Evolutionary conservation across 257 asterid genomes (phyloP).

Genomic region (Solanum etuberosum): DNA sequence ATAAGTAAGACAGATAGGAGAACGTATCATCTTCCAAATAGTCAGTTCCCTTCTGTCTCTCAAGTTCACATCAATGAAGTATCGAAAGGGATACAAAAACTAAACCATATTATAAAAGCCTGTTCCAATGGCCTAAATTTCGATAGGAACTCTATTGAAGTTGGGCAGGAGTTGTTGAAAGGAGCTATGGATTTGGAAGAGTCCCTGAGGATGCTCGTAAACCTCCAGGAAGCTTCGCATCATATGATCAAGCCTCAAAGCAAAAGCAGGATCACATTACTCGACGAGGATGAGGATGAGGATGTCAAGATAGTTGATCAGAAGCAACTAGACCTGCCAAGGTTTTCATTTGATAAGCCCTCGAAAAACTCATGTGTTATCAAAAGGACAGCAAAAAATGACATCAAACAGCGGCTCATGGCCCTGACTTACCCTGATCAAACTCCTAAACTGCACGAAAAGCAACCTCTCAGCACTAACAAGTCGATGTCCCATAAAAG

Average conservation of each 20-base stretch:
- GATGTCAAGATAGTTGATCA: slow-evolving; percentile 26
- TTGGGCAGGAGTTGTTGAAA: slow-evolving; percentile 68
- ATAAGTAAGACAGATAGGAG: slow-evolving; percentile 22
- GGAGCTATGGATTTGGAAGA: slow-evolving; percentile 84
- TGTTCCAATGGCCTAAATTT: slow-evolving; percentile 52
- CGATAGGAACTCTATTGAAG: slow-evolving; percentile 50
- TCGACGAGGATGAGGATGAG: slow-evolving; percentile 60
- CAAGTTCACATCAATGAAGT: slow-evolving; percentile 51
- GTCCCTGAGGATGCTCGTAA: slow-evolving; percentile 63
- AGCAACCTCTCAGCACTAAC: slow-evolving; percentile 13
- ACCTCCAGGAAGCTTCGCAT: slow-evolving; percentile 54
- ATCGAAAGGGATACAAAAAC: slow-evolving; percentile 69
- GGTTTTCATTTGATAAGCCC: slow-evolving; percentile 72
- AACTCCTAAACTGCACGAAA: slow-evolving; percentile 13
- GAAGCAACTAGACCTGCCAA: slow-evolving; percentile 56
- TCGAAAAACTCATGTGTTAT: slow-evolving; percentile 13
- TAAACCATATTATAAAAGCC: slow-evolving; percentile 56
- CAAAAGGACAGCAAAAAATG: slow-evolving; percentile 18
- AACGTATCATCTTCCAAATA: slow-evolving; percentile 6
- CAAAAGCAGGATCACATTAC: slow-evolving; percentile 43
- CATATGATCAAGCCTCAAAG: slow-evolving; percentile 19
- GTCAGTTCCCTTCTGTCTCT: slow-evolving; percentile 32
- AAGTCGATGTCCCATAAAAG: slow-evolving; percentile 30
- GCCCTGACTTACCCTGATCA: slow-evolving; percentile 33
- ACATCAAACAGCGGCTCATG: slow-evolving; percentile 21